A percentile compares a stretch with the other conserved stretches of the same genome.
Conservation (phyloP, 176 grass and related monocot genomes). For the Eleusine indica region DNA sequence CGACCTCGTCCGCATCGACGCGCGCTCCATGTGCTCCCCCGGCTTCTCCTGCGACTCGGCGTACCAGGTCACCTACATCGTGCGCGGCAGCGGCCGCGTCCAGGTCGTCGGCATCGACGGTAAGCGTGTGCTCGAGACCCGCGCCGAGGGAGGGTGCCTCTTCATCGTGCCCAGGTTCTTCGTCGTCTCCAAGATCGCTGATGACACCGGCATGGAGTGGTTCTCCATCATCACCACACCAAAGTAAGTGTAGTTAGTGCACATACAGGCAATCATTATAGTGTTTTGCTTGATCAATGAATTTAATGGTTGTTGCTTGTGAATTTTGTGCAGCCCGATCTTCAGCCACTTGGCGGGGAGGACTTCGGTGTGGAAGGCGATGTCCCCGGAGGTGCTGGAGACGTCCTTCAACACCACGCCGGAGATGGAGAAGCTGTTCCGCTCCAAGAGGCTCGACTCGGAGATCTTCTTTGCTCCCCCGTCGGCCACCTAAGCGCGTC, state of each 20-base stretch:
- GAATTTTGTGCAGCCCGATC: slow-evolving; percentile 38
- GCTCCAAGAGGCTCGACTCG: slow-evolving; percentile 63
- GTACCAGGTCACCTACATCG: slow-evolving; percentile 69
- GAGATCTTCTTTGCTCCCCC: slow-evolving; percentile 68
- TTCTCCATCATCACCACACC: slow-evolving; percentile 84
- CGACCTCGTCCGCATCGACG: slow-evolving; percentile 62
- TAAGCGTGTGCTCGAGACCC: slow-evolving; percentile 55
- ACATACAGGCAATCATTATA: too few relatives aligned
- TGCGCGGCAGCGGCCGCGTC: slow-evolving; percentile 61
- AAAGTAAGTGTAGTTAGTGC: slow-evolving; percentile 17
- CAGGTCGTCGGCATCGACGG: slow-evolving; percentile 68
- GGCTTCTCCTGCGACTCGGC: slow-evolving; percentile 76
- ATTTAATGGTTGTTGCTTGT: too few relatives aligned
- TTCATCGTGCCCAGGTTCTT: slow-evolving; percentile 78
- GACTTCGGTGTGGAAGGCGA: slow-evolving; percentile 73
- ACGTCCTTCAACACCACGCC: slow-evolving; percentile 52
- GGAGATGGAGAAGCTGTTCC: slow-evolving; percentile 61
- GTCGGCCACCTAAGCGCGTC: not conserved
- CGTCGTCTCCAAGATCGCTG: slow-evolving; percentile 69
- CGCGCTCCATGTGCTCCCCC: slow-evolving; percentile 74
- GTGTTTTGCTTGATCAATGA: too few relatives aligned
- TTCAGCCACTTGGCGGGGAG: slow-evolving; percentile 67
- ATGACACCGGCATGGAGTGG: slow-evolving; percentile 65
- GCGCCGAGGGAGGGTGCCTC: slow-evolving; percentile 45
- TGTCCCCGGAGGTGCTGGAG: slow-evolving; percentile 55